These are phyloP conservation scores for Coniochaeta sp. DNA, from an alignment of 2,329 filamentous ascomycete genomes.

Conservation along the genomic window DNA sequence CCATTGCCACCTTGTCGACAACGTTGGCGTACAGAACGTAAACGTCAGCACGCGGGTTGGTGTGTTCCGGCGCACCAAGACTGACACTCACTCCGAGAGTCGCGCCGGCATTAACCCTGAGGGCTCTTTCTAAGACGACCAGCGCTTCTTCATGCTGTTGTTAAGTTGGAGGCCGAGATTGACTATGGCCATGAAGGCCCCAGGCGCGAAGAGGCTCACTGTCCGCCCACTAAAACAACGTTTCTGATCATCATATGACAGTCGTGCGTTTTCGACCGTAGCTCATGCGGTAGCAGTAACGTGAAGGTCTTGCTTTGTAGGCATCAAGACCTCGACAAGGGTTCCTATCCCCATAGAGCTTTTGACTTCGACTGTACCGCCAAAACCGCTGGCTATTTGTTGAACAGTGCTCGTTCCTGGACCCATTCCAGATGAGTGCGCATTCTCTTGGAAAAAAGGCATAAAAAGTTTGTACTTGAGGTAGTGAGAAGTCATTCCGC, in stretches of 20 bases:
- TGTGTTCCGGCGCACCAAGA: conserved; percentile 1
- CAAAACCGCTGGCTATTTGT: conserved; percentile 48
- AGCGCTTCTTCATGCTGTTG: background rate
- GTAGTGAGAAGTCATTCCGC: conserved; percentile 57
- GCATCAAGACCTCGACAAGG: conserved; percentile 11
- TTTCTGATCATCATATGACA: background rate
- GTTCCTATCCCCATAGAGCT: conserved; percentile 30
- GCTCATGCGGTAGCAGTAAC: background rate
- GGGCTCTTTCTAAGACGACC: conserved; percentile 6
- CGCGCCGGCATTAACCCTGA: conserved; percentile 7
- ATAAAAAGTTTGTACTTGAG: conserved; percentile 52
- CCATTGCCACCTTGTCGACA: background rate
- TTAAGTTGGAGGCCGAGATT: background rate
- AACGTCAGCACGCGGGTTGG: conserved; percentile 9
- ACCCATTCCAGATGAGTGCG: conserved; percentile 51
- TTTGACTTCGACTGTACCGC: conserved; percentile 51
- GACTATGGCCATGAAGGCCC: background rate
- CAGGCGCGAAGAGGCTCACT: conserved; percentile 8
- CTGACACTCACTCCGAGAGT: conserved; percentile 9
- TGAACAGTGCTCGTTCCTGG: conserved; percentile 60
- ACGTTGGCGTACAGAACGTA: conserved; percentile 6
- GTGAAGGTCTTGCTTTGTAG: background rate
- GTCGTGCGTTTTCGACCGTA: background rate
- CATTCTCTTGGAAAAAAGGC: conserved; percentile 58
- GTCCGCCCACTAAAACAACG: conserved; percentile 3